Evolutionary conservation across 202 grass and related monocot species (phyloP).

Genomic region (Bolboschoenoplectus hybrid): DNA sequence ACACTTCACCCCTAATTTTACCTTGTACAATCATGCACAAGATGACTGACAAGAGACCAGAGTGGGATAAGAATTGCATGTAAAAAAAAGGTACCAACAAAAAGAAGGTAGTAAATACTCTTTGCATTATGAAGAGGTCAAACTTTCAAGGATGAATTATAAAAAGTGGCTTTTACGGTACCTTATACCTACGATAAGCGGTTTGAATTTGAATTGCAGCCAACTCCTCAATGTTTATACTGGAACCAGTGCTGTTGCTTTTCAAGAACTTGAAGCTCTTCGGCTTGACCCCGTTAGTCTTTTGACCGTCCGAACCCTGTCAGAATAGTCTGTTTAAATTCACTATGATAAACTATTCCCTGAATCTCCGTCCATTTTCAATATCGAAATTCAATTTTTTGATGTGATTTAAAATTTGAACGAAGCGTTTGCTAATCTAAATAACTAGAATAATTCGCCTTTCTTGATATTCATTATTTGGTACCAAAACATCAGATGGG

Average conservation of each 20-base stretch:
- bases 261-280: conserved; percentile 54
- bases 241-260: conserved; percentile 55
- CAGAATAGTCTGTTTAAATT: conserved; percentile 14
- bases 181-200: conserved; percentile 78
- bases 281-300: conserved; percentile 52
- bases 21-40: not conserved
- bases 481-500: conserved; percentile 1
- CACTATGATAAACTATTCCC: not conserved
- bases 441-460: not conserved
- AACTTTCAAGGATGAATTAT: not conserved
- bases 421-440: not conserved
- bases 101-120: conserved; percentile 2
- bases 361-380: conserved; percentile 19
- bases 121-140: not conserved
- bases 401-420: not conserved
- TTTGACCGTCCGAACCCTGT: conserved; percentile 44
- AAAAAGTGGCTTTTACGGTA: conserved; percentile 20
- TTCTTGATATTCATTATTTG: not conserved
- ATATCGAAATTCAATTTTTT: not conserved
- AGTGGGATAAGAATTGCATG: not conserved
- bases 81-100: not conserved
- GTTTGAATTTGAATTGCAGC: conserved; percentile 84
- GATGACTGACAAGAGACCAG: not conserved
- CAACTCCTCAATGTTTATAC: conserved; percentile 67
- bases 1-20: not conserved